These are phyloP conservation scores for Eragrostis tef DNA, from an alignment of 202 grass and related monocot genomes.

Conservation along the genomic window DNA sequence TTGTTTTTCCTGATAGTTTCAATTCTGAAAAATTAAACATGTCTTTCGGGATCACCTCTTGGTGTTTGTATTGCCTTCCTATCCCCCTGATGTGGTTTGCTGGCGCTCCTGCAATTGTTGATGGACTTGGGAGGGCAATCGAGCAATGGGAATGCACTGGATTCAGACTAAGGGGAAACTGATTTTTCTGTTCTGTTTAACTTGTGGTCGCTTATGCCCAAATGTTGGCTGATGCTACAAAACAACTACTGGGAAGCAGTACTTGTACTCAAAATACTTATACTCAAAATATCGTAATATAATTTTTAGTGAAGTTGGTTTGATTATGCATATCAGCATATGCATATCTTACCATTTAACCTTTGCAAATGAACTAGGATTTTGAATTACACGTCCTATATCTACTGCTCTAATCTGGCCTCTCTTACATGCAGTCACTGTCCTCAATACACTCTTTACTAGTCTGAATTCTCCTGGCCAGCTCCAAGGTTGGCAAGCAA, in stretches of 20 bases:
- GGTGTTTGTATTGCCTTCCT: not conserved
- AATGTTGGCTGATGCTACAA: slow-evolving; percentile 18
- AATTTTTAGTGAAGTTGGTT: slow-evolving; percentile 12
- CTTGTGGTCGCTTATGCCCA: not conserved
- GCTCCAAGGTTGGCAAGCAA: slow-evolving; percentile 72
- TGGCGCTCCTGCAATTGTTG: not conserved
- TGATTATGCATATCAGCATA: too few species aligned
- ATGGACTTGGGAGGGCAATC: slow-evolving; percentile 7
- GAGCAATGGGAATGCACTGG: not conserved
- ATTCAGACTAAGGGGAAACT: not conserved
- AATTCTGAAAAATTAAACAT: not conserved
- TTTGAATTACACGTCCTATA: not conserved
- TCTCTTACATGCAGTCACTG: slow-evolving; percentile 64
- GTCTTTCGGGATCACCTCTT: not conserved
- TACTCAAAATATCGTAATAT: slow-evolving; percentile 4
- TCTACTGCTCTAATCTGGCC: slow-evolving; percentile 22
- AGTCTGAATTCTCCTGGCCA: slow-evolving; percentile 78
- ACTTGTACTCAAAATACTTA: slow-evolving; percentile 9
- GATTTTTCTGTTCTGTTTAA: not conserved
- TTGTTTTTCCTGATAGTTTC: slow-evolving; percentile 2
- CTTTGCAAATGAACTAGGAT: slow-evolving; percentile 9
- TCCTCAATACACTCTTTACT: slow-evolving; percentile 75
- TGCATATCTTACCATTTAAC: slow-evolving; percentile 2
- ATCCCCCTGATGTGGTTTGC: not conserved
- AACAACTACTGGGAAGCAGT: not conserved